Evolutionary conservation across 2,329 filamentous ascomycete species (phyloP), one percentile per base, ranked within the genome.

Genomic region (Cladosporium velox): DNA sequence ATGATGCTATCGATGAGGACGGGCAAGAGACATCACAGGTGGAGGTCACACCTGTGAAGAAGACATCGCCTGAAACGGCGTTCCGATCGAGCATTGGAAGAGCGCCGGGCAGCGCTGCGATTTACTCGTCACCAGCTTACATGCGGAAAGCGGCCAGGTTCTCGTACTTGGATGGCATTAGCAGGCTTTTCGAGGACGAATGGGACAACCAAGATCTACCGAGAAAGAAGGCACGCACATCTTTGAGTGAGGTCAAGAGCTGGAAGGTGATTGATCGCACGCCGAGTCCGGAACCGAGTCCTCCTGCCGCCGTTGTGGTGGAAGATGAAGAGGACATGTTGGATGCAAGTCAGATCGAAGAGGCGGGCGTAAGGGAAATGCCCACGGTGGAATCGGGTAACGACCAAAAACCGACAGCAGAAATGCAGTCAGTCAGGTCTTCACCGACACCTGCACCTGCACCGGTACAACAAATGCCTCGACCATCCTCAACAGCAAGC

Each of bases 91-190:
- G 70, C 57, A 47, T 72, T n/a, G 68, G 66, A 35, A 66, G 59
- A 30, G 63, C 59, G 14, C 68, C n/a, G 70, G 10, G 72, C 80
- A 54, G 79, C 71, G 71, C 47, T 73, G 73, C 82, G 21, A 86
- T 90, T 70, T 95, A 88, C 80, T 82, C 86, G 4, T 96, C 92
- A 2, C 93, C 93, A 0, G 91, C 91, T 0, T 96, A 96, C 71
- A 79, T 92, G 24, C 93, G 91, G 76, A 85, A 90, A 11, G 34
- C 51, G 4, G 54, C 60, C 21, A 55, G 57, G 6, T 55, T 60
- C 15, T 55, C 52, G 15, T 51, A 63, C 85, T 87, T 15, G 84
- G 90, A 65, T 80, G 90, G 4, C 93, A 90, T 0, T 90, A 90
- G 65, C 89, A 89, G 1, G 86, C 87, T 0, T 78, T 90, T 0